Conservation (phyloP, 169 alveolate species). For the Cryptosporidium baileyi region DNA sequence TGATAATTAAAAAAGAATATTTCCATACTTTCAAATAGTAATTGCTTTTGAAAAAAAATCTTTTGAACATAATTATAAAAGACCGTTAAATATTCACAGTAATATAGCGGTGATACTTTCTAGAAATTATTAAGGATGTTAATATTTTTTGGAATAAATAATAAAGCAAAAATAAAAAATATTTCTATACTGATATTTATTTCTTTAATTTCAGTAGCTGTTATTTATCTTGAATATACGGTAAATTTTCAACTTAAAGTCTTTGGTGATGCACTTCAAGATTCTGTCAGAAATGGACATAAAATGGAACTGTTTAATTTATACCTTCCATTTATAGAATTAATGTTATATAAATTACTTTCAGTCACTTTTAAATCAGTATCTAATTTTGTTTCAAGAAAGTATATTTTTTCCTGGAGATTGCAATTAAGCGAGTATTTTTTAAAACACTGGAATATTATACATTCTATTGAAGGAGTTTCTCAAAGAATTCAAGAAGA, state of each 20-base stretch:
- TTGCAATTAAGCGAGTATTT: slow-evolving; percentile 4
- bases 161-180: not conserved
- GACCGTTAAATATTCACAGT: not conserved
- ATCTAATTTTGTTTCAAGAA: not conserved
- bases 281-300: not conserved
- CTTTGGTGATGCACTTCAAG: slow-evolving; percentile 46
- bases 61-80: no score
- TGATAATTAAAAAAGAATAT: not conserved
- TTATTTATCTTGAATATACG: not conserved
- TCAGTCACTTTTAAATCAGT: not conserved
- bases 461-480: slow-evolving; percentile 39
- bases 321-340: not conserved
- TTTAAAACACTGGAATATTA: slow-evolving; percentile 7
- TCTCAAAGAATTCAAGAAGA: slow-evolving; percentile 62
- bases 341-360: not conserved
- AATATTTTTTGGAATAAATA: not conserved
- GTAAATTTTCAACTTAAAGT: not conserved
- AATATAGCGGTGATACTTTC: not conserved
- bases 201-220: not conserved
- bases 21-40: not conserved
- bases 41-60: not conserved
- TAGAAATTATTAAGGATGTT: not conserved
- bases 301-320: not conserved
- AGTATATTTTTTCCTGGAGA: slow-evolving; percentile 42
- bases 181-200: not conserved